phyloP scores from a whole-genome alignment of 2,329 filamentous ascomycete species.

The Alternaria postmessia region DNA sequence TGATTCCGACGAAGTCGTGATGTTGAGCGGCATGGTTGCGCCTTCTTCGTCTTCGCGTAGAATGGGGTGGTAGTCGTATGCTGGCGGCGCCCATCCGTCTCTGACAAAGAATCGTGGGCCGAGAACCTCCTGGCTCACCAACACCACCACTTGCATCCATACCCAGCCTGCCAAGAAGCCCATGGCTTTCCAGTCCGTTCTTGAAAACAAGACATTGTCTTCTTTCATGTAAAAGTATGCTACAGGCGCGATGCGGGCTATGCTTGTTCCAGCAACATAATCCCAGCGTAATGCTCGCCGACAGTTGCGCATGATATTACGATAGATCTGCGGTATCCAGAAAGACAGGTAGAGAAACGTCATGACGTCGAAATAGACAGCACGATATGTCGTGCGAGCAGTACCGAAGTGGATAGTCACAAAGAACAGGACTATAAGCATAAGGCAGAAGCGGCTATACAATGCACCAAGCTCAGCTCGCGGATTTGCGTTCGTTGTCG shows the following conservation, averaged over 20 bases:
- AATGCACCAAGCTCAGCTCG: constrained; percentile 63
- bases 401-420: constrained; percentile 66
- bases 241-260: constrained; percentile 79
- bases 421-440: constrained; percentile 65
- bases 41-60: constrained; percentile 85
- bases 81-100: constrained; percentile 70
- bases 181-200: constrained; percentile 72
- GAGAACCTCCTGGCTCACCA: constrained; percentile 83
- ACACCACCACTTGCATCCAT: constrained; percentile 81
- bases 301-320: constrained; percentile 90
- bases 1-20: constrained; percentile 44
- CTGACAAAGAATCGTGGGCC: constrained; percentile 88
- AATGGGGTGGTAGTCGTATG: constrained; percentile 95
- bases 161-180: constrained; percentile 76
- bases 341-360: constrained; percentile 83
- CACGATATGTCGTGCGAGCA: constrained; percentile 62
- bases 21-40: constrained; percentile 77
- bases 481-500: constrained; percentile 36
- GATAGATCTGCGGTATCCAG: constrained; percentile 90
- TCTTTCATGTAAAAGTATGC: constrained; percentile 82
- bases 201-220: constrained; percentile 82
- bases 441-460: constrained; percentile 69
- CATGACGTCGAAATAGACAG: constrained; percentile 68
- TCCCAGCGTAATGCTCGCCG: constrained; percentile 90
- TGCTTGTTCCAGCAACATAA: constrained; percentile 84